Evolutionary conservation across 2,329 filamentous ascomycete species (phyloP), one percentile per base, ranked within the genome.

Genomic region (Xylaria sp.): DNA sequence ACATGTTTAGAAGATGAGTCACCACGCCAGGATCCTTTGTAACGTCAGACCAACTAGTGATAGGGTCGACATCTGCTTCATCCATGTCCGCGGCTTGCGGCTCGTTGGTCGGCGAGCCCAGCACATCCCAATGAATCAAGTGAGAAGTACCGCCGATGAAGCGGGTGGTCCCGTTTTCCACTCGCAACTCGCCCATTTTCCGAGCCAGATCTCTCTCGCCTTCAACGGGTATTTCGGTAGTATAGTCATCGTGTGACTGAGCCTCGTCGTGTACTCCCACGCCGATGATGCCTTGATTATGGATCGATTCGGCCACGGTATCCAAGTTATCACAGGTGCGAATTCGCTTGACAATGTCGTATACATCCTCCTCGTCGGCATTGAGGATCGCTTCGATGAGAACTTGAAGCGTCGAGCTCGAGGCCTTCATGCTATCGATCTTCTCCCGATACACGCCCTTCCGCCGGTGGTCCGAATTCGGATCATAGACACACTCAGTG

Each of bases 381-480:
- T 97, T 97, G 59, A 98, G 85, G 59, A 99, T 93, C 57, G 95
- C 94, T 77, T 97, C 93, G 70, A 98, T 90, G 44, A 98, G 84
- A n/a, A 94, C 94, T 79, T 97, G 93, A 64, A 98, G 84, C 0
- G 95, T 98, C 42, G 93, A 93, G 76, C 91, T 93, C 71, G 90
- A 90, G 26, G 94, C 94, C 82, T 97, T 97, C 79, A 95, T 87
- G 77, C 89, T 93, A 79, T 97, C 94, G 28, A 92, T 89, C 80
- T 97, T 96, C 81, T 97, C 94, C 77, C 95, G 94, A 80, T 98
- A 98, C 58, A 98, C 96, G 68, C 96, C 96, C 80, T 98, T 98
- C 59, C 96, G 91, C 59, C 96, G 92, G 79, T 97, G 94, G 79
- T 99, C 96, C 67, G 94, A 97, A 78, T 94, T 97, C 3, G 94